Evolutionary conservation across 257 asterid genomes (phyloP), one percentile per base, ranked within the genome.

Genomic region (Salvia rosmarinus): DNA sequence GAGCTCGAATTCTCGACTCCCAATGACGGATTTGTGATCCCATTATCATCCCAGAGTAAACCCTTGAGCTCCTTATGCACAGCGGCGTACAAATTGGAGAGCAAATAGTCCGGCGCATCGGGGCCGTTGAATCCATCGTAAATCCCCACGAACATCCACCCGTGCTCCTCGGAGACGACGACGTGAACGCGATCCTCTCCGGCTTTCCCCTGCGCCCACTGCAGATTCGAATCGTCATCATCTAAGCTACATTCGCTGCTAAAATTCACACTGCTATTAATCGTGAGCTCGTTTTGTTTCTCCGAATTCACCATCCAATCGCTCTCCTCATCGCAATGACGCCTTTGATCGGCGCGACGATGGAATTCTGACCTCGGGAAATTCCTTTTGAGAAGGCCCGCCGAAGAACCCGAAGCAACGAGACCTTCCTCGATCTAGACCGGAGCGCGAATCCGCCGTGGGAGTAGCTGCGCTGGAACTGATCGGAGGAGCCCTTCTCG

Each of bases 121-220:
- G 96, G 99, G 14, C 97, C 99, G 64, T 89, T 93, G 56, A 93
- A 90, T 51, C 98, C 98, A 79, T 93, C 98, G 25, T 93, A 93
- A 60, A 93, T 93, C 61, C 98, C 98, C 0, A 93, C 98, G 59
- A 93, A 93, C 19, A 90, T 96, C 96, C 98, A 94, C 21, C 91
- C 95, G 46, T 91, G 92, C 66, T 91, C 98, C 80, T 94, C 99
- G 4, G 96, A 89, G 10, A 94, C 96, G 42, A 94, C 98, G 6
- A 94, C 99, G 58, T 94, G 98, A 46, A 91, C 98, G 4, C 98
- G 87, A 86, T 93, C 98, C 77, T 93, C 98, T 14, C 97, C 98
- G 0, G 97, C 98, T 84, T 88, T 94, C 1, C 99, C 99, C 75
- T 94, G 99, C 43, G 99, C 99, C 99, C 99, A 94, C 80, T 91